Evolutionary conservation across 768 basidiomycete genomes (phyloP), one percentile per base, ranked within the genome.

Genomic region (Artomyces pyxidatus): DNA sequence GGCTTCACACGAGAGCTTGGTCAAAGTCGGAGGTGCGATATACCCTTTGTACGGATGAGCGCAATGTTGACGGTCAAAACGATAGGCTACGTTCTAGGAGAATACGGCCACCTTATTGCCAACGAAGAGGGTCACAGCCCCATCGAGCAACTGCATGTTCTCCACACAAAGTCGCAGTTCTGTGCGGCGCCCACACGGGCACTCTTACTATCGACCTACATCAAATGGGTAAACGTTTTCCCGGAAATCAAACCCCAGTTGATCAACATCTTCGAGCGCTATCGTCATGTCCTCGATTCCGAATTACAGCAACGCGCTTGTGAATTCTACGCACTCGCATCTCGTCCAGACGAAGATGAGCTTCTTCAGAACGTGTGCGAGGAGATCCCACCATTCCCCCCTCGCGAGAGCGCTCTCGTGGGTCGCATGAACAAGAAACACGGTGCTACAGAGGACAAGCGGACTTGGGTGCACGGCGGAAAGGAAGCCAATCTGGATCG

Each of bases 181-280:
- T 96, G 94, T 62, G 77, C 88, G 30, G 92, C 94, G 4, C 71
- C 93, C 26, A 98, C 96, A 7, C 81, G 95, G 28, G 86, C 94
- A 0, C 74, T 99, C 26, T 79, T 99, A 23, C 74, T 99, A 29
- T 95, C 96, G 10, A 97, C 96, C 1, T 99, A 99, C 64, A 85
- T 97, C 71, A 99, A 99, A 77, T 98, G 95, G 95, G 92, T 96
- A 55, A 99, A 99, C 63, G 89, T 99, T 49, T 99, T 98, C 67
- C 96, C 96, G 17, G 96, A 99, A 65, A 96, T 99, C 69, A 96
- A 94, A 59, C 77, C 84, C 6, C 93, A 97, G 57, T 79, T 99
- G 25, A 59, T 97, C 63, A 88, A 85, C 64, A 91, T 98, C 58
- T 96, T 99, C 58, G 93, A 97, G 59, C 89, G 93, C 14, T 98